These are phyloP conservation scores for Hamamelis virginiana DNA, from an alignment of 164 flowering plant genomes.

Conservation along the genomic window DNA sequence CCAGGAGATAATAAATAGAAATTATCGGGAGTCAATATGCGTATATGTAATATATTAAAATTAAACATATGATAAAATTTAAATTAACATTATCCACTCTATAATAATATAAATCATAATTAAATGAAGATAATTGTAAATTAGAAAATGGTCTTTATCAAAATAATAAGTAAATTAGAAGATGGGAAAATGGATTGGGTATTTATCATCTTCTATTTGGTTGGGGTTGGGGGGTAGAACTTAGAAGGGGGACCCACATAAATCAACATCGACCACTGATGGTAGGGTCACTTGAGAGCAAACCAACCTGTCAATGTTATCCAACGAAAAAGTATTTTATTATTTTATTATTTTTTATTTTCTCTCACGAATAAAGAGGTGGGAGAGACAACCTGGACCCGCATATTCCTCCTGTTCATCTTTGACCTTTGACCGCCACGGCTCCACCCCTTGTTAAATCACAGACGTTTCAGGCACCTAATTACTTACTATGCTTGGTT, in stretches of 20 bases:
- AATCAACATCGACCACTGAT: conserved; percentile 16
- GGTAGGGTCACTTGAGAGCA: conserved; percentile 6
- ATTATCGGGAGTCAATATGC: too few relatives aligned
- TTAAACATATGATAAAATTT: too few relatives aligned
- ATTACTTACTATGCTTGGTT: too few relatives aligned
- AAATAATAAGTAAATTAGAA: too few relatives aligned
- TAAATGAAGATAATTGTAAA: too few relatives aligned
- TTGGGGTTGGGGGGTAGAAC: background rate
- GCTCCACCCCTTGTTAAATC: conserved; percentile 9
- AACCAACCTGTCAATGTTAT: conserved; percentile 18
- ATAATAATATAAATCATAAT: too few relatives aligned
- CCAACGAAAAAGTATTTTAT: conserved; percentile 2
- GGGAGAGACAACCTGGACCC: conserved; percentile 40
- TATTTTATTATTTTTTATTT: background rate
- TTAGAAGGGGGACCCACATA: conserved; percentile 12
- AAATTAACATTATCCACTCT: too few relatives aligned
- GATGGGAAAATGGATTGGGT: conserved; percentile 1
- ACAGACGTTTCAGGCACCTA: background rate
- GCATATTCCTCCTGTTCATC: conserved; percentile 42
- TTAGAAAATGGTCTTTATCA: too few relatives aligned
- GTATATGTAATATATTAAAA: too few relatives aligned
- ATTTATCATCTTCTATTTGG: background rate
- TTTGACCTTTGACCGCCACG: conserved; percentile 59
- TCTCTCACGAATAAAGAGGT: conserved; percentile 24
- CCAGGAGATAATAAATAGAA: too few relatives aligned